Base-by-base conservation (phyloP, 2,329 filamentous ascomycete species). In the Zalaria sp. region DNA sequence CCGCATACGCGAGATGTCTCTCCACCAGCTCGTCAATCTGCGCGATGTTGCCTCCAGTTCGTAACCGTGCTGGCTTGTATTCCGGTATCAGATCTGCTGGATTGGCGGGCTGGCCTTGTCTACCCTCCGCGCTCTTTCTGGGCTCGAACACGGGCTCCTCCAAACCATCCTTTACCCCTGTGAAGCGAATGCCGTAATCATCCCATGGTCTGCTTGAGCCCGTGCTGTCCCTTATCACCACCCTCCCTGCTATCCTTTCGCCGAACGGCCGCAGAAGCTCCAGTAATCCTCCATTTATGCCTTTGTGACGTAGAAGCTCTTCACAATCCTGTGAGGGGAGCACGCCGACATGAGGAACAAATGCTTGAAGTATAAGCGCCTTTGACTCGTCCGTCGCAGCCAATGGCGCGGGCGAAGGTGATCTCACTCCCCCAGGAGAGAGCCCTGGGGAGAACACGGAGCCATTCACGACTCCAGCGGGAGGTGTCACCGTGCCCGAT, bases 211-310 rank as follows among this genome's bases (percentile, higher is more conserved):
- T 78, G 57, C 86, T 88, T 35, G 81, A 76, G 5, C 91, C 89
- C 51, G 84, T 79, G 56, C 88, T 95, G 62, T 98, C 91, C 52
- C 91, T 72, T 42, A 96, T 81, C 3, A 83, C 83, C 40, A 98
- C 81, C 55, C 91, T 93, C 27, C 91, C 91, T 39, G 81, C 76
- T 1, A 96, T 73, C 10, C 72, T 75, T 62, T 98, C 91, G 27
- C 91, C 91, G 64, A 93, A 98, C 0, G 91, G 89, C 39, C 89
- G 72, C 43, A 98, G 65, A 25, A 98, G 66, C 59, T 93, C 83
- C 68, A 87, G 80, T 38, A 98, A 69, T 0, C 89, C 88, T 36
- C 78, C 73, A 34, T 76, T 68, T 50, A 96, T 84, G 0, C 93
- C 93, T 63, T 98, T 98, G 48, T 82, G 79, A 45, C 70, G 72